phyloP scores from a whole-genome alignment of 768 basidiomycete species.

The Trametes cingulata region DNA sequence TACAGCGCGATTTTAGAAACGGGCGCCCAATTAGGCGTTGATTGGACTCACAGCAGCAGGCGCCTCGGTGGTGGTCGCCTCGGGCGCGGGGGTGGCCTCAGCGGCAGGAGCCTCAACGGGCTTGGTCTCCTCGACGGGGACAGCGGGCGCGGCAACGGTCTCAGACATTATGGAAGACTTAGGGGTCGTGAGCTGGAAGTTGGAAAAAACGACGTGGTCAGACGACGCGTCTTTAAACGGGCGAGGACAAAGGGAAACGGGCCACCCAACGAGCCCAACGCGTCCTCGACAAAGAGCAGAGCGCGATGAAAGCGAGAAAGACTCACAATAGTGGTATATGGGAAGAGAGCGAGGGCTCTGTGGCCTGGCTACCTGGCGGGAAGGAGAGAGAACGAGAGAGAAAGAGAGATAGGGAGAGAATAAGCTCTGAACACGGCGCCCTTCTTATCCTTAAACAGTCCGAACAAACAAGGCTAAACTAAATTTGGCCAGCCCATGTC shows the following conservation, averaged over 20 bases:
- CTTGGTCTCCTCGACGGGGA: constrained; percentile 54
- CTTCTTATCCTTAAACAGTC: constrained; percentile 40
- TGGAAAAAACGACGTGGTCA: constrained; percentile 22
- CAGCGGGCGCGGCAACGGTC: constrained; percentile 54
- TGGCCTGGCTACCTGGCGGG: constrained; percentile 32
- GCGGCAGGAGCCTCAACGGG: constrained; percentile 43
- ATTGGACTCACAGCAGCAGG: constrained; percentile 36
- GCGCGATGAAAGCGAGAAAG: constrained; percentile 15
- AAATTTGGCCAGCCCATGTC: constrained; percentile 32
- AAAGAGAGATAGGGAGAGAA: constrained; percentile 35
- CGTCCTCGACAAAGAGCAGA: constrained; percentile 8
- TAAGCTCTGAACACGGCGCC: constrained; percentile 32
- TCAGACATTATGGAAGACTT: constrained; percentile 77
- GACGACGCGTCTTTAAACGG: constrained; percentile 19
- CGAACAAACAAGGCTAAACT: constrained; percentile 39
- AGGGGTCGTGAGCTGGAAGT: constrained; percentile 54
- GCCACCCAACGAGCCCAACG: neutral
- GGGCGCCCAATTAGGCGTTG: neutral
- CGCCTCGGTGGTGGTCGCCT: constrained; percentile 43
- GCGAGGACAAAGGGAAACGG: constrained; percentile 8
- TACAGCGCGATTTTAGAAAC: constrained; percentile 6
- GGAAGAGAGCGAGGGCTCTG: constrained; percentile 59
- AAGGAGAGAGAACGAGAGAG: constrained; percentile 36
- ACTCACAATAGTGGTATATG: constrained; percentile 53
- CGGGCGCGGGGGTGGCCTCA: constrained; percentile 38